These are phyloP conservation scores for Lactarius quietus DNA, from an alignment of 768 basidiomycete species.

Conservation along the genomic window DNA sequence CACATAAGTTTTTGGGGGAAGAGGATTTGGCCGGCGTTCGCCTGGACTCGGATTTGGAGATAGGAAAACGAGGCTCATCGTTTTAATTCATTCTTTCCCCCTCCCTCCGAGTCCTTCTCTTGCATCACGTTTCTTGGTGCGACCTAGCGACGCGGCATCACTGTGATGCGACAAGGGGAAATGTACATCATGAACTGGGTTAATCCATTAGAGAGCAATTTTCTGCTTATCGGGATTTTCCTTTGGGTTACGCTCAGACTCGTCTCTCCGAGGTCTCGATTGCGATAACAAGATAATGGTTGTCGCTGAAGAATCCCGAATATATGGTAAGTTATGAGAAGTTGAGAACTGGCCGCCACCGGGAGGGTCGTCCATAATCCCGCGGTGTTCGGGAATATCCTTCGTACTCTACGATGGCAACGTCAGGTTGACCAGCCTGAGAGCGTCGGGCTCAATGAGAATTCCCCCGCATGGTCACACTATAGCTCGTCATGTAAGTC, in stretches of 20 bases:
- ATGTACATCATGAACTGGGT: neutral
- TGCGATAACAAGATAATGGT: neutral
- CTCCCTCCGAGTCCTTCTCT: neutral
- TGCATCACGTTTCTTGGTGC: neutral
- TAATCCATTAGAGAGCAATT: neutral
- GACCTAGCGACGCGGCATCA: neutral
- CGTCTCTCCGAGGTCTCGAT: neutral
- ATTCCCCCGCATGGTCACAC: neutral
- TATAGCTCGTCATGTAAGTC: neutral
- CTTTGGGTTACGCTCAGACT: neutral
- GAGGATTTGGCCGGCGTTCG: neutral
- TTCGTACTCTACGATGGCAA: neutral
- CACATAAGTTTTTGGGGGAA: neutral
- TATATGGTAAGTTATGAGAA: no score
- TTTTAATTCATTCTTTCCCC: neutral
- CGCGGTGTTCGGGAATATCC: neutral
- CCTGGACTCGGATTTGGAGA: neutral
- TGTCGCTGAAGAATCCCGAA: neutral
- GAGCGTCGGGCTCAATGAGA: neutral
- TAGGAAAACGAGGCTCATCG: neutral
- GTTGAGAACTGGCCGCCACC: neutral
- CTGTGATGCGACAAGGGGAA: neutral
- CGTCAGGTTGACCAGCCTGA: neutral
- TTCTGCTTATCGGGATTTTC: neutral
- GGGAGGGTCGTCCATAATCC: neutral